These are phyloP conservation scores for Rostrohypoxylon terebratum DNA, from an alignment of 495 filamentous ascomycete species.

Conservation along the genomic window DNA sequence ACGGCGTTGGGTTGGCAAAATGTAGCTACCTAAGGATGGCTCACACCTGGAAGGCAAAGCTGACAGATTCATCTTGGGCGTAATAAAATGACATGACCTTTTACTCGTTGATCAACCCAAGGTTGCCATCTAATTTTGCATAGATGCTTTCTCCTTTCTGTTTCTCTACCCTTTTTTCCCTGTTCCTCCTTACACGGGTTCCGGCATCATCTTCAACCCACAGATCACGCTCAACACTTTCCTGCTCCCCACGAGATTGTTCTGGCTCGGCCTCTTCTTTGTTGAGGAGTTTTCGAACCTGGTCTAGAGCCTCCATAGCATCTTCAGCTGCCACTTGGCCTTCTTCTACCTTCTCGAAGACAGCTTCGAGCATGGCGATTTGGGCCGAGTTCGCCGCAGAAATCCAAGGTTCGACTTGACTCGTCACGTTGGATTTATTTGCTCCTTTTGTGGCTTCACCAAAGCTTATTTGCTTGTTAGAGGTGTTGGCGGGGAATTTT, in stretches of 20 bases:
- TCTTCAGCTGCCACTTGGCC: conserved; percentile 59
- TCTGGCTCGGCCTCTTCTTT: conserved; percentile 30
- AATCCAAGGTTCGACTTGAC: conserved; percentile 61
- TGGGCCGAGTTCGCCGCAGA: conserved; percentile 63
- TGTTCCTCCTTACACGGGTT: conserved; percentile 44
- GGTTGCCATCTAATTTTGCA: conserved; percentile 58
- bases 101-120: conserved; percentile 56
- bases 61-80: background rate
- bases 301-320: conserved; percentile 55
- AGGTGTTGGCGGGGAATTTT: conserved; percentile 63
- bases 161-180: conserved; percentile 42
- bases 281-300: conserved; percentile 55
- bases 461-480: conserved; percentile 42
- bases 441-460: conserved; percentile 42
- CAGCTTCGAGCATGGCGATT: conserved; percentile 59
- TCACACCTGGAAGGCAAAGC: background rate
- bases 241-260: conserved; percentile 26
- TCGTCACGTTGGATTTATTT: conserved; percentile 52
- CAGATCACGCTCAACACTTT: conserved; percentile 49
- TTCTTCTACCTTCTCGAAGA: conserved; percentile 61
- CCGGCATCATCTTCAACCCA: conserved; percentile 51
- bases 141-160: conserved; percentile 51
- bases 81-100: conserved; percentile 12
- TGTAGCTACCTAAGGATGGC: background rate
- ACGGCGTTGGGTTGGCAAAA: conserved; percentile 38